Evolutionary conservation across 2,329 filamentous ascomycete genomes (phyloP), one percentile per base, ranked within the genome.

Genomic region (Monosporascus sp.): DNA sequence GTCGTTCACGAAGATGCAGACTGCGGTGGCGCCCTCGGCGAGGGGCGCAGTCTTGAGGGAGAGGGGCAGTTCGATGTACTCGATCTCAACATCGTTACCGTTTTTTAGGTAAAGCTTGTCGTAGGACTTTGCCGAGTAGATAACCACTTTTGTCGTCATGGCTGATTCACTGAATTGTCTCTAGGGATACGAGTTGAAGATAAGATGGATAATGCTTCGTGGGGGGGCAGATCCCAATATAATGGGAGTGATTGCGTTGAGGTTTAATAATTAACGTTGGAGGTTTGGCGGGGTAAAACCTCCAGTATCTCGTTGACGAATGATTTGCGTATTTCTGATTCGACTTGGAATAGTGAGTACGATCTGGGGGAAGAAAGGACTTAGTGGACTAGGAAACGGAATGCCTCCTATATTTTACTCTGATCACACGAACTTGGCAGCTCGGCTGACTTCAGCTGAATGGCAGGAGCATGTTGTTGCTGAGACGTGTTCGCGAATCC

Each of bases 1-100:
- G 68, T 88, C 85, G 67, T 88, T 88, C 64, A 88, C 85, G 60
- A 88, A 88, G 60, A 82, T 80, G 68, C 84, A 88, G 48, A 88
- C 74, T 52, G 83, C 84, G 42, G 77, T 70, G 53, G 77, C 74
- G 37, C 72, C 76, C 2, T 69, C 62, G 2, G 80, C 79, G 6
- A 87, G 74, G 1, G 76, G 59, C 2, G 76, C 81, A 0, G 84
- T 88, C 46, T 83, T 77, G 27, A 72, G 58, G 41, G 71, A 74
- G 9, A 88, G 76, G 3, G 79, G 62, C 54, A 84, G 81, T 46
- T 82, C 75, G 68, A 86, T 82, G 66, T 80, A 85, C 52, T 72
- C 64, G 50, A 86, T 68, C 11, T 80, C 72, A 58, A 81, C 68
- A 49, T 70, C 64, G 37, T 63, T 62, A 24, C 70, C 59, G n/a